phyloP scores from a whole-genome alignment of 1,284 basidiomycete genomes.

The Moniliophthora roreri region DNA sequence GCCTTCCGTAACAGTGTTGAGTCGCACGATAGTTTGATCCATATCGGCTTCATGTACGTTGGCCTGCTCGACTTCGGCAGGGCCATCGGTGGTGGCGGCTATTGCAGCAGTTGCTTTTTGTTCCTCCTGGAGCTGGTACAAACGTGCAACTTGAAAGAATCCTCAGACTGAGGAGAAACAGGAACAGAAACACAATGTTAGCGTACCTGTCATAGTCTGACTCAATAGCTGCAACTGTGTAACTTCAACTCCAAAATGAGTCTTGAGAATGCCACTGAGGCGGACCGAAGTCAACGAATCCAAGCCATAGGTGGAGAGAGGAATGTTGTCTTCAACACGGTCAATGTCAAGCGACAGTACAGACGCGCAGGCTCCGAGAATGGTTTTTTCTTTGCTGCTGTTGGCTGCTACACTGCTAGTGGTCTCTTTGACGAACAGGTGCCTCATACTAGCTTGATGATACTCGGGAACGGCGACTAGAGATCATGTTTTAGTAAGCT shows the following conservation, averaged over 20 bases:
- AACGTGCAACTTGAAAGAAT: background rate
- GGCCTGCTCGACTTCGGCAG: background rate
- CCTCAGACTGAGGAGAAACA: too few relatives aligned
- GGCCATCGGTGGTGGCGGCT: background rate
- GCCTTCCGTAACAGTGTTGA: slow-evolving; percentile 1
- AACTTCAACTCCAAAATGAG: slow-evolving; percentile 3
- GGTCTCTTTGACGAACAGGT: slow-evolving; percentile 1
- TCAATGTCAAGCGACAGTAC: background rate
- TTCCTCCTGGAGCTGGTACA: slow-evolving; percentile 2
- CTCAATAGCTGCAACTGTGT: slow-evolving; percentile 5
- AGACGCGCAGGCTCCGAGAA: slow-evolving; percentile 2
- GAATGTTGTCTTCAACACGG: slow-evolving; percentile 4
- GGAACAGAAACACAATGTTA: background rate
- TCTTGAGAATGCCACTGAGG: slow-evolving; percentile 5
- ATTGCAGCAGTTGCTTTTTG: background rate
- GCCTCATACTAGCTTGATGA: background rate
- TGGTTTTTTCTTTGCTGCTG: background rate
- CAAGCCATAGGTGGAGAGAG: slow-evolving; percentile 3
- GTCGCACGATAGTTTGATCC: slow-evolving; percentile 2
- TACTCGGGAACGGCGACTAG: slow-evolving; percentile 6
- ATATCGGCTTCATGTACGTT: slow-evolving; percentile 10
- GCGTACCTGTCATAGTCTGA: slow-evolving; percentile 5
- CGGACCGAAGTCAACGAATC: slow-evolving; percentile 6
- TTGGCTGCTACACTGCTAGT: background rate
- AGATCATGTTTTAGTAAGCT: background rate